Evolutionary conservation across 257 asterid genomes (phyloP).

Genomic region (Rehmannia glutinosa): DNA sequence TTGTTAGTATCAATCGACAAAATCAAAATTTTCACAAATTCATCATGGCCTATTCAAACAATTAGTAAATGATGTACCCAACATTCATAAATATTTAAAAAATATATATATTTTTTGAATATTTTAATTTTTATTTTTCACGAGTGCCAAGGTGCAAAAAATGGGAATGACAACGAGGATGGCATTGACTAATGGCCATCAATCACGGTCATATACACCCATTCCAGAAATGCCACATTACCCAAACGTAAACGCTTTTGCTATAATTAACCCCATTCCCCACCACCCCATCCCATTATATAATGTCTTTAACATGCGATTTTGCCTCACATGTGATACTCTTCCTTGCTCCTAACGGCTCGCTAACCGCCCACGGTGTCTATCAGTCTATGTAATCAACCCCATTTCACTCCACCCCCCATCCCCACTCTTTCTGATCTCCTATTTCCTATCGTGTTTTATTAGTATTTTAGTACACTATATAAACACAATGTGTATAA

Average conservation of each 20-base stretch:
- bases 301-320: slow-evolving; percentile 23
- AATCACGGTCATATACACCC: slow-evolving; percentile 26
- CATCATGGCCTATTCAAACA: no score
- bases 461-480: no score
- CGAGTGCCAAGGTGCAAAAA: slow-evolving; percentile 6
- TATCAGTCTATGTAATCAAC: not conserved
- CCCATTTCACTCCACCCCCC: slow-evolving; percentile 8
- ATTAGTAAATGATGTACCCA: no score
- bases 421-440: no score
- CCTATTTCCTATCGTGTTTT: no score
- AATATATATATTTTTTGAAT: no score
- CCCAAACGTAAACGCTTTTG: slow-evolving; percentile 33
- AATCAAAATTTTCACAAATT: no score
- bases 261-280: not conserved
- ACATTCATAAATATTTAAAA: no score
- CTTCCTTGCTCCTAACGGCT: slow-evolving; percentile 63
- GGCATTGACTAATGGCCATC: slow-evolving; percentile 32
- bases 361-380: slow-evolving; percentile 68
- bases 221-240: slow-evolving; percentile 37
- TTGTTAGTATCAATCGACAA: no score
- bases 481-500: no score
- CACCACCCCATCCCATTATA: slow-evolving; percentile 1
- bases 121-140: not conserved
- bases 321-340: slow-evolving; percentile 32
- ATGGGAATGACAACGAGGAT: slow-evolving; percentile 14